A percentile compares a stretch with the other conserved stretches of the same genome.
These are phyloP conservation scores for Tranzscheliella williamsii DNA, from an alignment of 1,284 basidiomycete genomes.

Conservation along the genomic window DNA sequence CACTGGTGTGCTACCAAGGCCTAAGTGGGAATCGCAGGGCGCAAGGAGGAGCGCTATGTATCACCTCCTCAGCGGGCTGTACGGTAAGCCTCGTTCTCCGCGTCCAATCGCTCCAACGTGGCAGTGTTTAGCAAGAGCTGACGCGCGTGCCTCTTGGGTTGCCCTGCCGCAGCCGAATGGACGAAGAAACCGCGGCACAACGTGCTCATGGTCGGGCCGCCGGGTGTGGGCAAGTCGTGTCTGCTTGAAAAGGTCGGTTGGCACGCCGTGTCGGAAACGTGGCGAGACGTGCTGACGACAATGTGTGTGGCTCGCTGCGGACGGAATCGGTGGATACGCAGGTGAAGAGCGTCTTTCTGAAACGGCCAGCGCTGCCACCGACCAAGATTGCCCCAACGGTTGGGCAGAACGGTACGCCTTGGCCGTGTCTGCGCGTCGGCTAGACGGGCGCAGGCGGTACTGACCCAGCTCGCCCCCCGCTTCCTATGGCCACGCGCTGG, in stretches of 20 bases:
- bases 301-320: no score
- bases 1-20: no score
- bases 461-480: no score
- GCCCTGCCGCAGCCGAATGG: conserved; percentile 26
- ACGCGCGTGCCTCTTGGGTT: background rate
- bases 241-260: conserved; percentile 35
- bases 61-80: conserved; percentile 30
- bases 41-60: conserved; percentile 24
- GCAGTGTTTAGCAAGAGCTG: no score
- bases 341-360: conserved; percentile 32
- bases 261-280: no score
- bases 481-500: background rate
- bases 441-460: no score
- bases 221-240: conserved; percentile 47
- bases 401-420: conserved; percentile 36
- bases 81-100: conserved; percentile 5
- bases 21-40: no score
- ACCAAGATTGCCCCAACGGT: conserved; percentile 41
- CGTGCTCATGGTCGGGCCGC: conserved; percentile 37
- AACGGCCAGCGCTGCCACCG: conserved; percentile 22
- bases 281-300: no score
- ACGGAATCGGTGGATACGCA: no score
- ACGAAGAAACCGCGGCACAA: conserved; percentile 41
- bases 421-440: no score
- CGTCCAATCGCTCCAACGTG: background rate